Evolutionary conservation across 208 protist genomes (phyloP).

Genomic region (Crithidia brevicula): DNA sequence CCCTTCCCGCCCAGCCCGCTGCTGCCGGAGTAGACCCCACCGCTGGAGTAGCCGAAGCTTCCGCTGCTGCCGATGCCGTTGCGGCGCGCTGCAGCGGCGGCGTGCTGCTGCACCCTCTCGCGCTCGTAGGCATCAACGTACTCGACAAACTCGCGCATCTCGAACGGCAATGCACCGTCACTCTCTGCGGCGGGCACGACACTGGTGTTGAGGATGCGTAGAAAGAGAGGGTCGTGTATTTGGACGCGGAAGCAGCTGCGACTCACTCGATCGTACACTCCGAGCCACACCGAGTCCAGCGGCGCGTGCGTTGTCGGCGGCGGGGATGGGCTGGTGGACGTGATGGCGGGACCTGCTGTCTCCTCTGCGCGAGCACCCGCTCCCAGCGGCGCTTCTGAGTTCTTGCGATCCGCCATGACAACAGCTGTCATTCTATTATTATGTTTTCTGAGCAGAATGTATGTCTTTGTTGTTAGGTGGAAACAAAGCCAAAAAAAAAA

Average conservation of each 20-base stretch:
- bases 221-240: slow-evolving; percentile 29
- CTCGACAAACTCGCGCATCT: slow-evolving; percentile 33
- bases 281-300: slow-evolving; percentile 25
- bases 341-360: no score
- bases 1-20: neutral
- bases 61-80: slow-evolving; percentile 22
- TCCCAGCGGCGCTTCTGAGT: neutral
- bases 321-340: neutral
- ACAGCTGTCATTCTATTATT: neutral
- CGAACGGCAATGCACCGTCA: slow-evolving; percentile 29
- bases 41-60: slow-evolving; percentile 14
- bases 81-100: slow-evolving; percentile 5
- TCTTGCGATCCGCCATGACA: neutral
- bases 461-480: neutral
- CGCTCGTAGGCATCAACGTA: slow-evolving; percentile 31
- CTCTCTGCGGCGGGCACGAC: slow-evolving; percentile 23
- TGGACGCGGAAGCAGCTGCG: slow-evolving; percentile 24
- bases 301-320: neutral
- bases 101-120: slow-evolving; percentile 18
- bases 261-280: slow-evolving; percentile 28
- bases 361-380: neutral
- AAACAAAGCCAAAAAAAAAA: slow-evolving; percentile 3
- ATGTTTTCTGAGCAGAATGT: neutral
- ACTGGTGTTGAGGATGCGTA: slow-evolving; percentile 18
- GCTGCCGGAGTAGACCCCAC: slow-evolving; percentile 4